phyloP scores from a whole-genome alignment of 345 rosid genomes.

The rapeseed (Brassica napus) region DNA sequence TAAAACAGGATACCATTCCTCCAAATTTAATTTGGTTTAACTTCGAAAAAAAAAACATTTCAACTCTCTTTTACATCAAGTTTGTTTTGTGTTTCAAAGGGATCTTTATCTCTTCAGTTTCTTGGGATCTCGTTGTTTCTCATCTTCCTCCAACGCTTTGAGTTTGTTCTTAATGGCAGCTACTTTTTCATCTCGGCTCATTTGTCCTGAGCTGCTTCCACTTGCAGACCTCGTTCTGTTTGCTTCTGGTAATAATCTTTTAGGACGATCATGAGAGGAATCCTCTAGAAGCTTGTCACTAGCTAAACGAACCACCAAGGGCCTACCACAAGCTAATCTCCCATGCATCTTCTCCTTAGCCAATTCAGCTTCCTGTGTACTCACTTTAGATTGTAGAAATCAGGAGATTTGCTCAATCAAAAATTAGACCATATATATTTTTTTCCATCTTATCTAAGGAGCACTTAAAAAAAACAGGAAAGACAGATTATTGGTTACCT shows the following conservation, averaged over 20 bases:
- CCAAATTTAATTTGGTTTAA: neutral
- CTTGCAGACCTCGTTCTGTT: conserved; percentile 38
- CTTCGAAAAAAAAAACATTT: neutral
- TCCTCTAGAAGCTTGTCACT: conserved; percentile 67
- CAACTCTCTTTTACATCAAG: neutral
- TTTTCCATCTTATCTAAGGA: neutral
- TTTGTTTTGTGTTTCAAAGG: neutral
- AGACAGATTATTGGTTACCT: conserved; percentile 53
- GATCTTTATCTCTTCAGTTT: conserved; percentile 53
- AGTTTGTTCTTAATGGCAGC: conserved; percentile 89
- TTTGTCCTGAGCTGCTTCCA: conserved; percentile 54
- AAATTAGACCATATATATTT: neutral
- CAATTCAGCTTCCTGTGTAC: conserved; percentile 93
- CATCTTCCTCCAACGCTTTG: conserved; percentile 73
- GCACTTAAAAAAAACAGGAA: neutral
- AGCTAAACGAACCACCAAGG: conserved; percentile 76
- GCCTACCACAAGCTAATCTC: conserved; percentile 86
- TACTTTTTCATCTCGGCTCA: conserved; percentile 68
- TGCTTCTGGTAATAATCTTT: conserved; percentile 41
- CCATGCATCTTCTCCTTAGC: conserved; percentile 97
- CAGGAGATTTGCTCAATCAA: conserved; percentile 45
- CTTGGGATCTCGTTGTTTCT: conserved; percentile 47
- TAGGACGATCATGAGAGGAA: conserved; percentile 40
- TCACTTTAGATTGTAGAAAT: conserved; percentile 74
- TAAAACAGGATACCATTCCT: neutral